Percentiles rank a stretch among this genome's conserved stretches.
Evolutionary conservation across 1,284 basidiomycete species (phyloP).

Genomic region (Fomitiporia mediterranea): DNA sequence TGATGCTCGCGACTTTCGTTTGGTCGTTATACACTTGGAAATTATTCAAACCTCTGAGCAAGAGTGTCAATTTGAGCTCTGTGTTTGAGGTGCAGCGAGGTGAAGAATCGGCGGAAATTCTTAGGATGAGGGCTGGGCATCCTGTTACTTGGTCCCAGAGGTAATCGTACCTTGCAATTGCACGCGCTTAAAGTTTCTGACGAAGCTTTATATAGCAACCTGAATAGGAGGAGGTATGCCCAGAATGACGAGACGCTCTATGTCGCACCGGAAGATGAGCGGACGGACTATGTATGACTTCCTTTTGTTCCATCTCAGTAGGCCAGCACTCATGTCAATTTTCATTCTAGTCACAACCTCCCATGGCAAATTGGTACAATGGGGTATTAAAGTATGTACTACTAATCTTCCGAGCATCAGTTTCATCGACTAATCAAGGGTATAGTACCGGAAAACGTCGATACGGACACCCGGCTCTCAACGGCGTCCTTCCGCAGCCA

Average conservation of each 20-base stretch:
- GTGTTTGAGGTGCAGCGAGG: constrained; percentile 86
- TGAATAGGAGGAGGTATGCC: constrained; percentile 80
- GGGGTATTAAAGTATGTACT: constrained; percentile 79
- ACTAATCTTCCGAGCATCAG: no score
- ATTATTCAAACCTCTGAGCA: constrained; percentile 73
- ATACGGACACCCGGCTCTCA: constrained; percentile 89
- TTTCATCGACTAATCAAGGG: no score
- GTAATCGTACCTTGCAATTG: constrained; percentile 33
- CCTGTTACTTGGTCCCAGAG: constrained; percentile 84
- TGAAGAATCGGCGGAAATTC: constrained; percentile 73
- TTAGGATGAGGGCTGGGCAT: constrained; percentile 69
- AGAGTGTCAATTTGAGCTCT: constrained; percentile 80
- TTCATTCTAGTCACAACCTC: constrained; percentile 73
- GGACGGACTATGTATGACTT: constrained; percentile 78
- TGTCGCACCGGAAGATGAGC: constrained; percentile 85
- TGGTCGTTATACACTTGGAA: constrained; percentile 79
- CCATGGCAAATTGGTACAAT: constrained; percentile 89
- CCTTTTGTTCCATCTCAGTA: constrained; percentile 3
- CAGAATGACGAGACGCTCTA: constrained; percentile 94
- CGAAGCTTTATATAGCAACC: constrained; percentile 45
- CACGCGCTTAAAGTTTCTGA: constrained; percentile 4
- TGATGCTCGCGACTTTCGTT: constrained; percentile 70
- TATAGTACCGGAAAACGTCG: constrained; percentile 80
- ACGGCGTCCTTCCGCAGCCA: constrained; percentile 81
- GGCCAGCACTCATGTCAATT: neutral